These are phyloP conservation scores for Clavispora santaluciae DNA, from an alignment of 805 yeast species.

Conservation along the genomic window DNA sequence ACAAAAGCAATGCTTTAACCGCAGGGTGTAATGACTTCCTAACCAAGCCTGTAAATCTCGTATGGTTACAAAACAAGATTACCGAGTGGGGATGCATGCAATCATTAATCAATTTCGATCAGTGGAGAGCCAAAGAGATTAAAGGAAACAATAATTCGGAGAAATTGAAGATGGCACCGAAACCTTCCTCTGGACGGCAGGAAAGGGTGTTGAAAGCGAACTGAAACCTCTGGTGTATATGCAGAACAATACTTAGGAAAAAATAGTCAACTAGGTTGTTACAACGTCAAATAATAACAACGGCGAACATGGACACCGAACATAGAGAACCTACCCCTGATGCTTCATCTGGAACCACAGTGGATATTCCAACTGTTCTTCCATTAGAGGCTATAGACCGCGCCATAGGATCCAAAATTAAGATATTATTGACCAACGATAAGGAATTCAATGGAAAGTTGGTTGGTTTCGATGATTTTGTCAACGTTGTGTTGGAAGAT, in stretches of 20 bases:
- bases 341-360: neutral
- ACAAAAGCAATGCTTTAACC: constrained; percentile 83
- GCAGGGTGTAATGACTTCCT: constrained; percentile 97
- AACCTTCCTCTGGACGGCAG: neutral
- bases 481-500: constrained; percentile 81
- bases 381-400: constrained; percentile 88
- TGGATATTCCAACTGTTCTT: constrained; percentile 25
- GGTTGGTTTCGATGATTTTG: constrained; percentile 93
- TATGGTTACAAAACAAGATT: constrained; percentile 90
- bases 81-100: constrained; percentile 99
- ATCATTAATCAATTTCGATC: constrained; percentile 90
- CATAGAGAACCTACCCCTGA: neutral
- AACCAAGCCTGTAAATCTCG: constrained; percentile 92
- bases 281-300: neutral
- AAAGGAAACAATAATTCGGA: neutral
- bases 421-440: constrained; percentile 58
- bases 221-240: neutral
- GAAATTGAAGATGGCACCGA: neutral
- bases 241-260: neutral
- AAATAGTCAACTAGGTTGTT: neutral
- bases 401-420: constrained; percentile 73
- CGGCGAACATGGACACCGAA: neutral
- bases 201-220: neutral
- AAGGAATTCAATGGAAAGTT: constrained; percentile 86
- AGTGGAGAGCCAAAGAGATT: constrained; percentile 48